phyloP scores from a whole-genome alignment of 2,329 filamentous ascomycete genomes.

The Alternaria sp. region DNA sequence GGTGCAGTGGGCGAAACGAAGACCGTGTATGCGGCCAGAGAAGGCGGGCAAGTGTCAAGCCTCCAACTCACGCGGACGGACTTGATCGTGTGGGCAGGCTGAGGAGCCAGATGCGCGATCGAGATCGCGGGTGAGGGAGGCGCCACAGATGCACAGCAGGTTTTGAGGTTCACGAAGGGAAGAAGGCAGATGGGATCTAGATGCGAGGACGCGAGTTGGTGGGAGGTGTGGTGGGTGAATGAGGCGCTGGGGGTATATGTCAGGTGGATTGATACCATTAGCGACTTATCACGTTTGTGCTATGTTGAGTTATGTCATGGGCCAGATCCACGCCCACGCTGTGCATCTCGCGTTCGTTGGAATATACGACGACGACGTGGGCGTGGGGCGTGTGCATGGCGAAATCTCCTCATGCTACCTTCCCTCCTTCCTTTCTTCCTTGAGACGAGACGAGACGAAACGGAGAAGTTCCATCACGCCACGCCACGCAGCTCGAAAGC shows the following conservation, averaged over 20 bases:
- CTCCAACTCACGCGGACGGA: not conserved
- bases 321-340: not conserved
- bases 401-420: not conserved
- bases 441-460: not conserved
- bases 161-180: not conserved
- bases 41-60: not conserved
- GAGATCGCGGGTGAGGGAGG: not conserved
- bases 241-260: not conserved
- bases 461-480: not conserved
- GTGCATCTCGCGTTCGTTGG: not conserved
- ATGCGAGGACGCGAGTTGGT: not conserved
- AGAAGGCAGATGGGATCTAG: not conserved
- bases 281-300: not conserved
- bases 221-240: not conserved
- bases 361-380: not conserved
- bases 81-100: not conserved
- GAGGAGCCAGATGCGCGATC: not conserved
- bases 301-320: not conserved
- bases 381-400: not conserved
- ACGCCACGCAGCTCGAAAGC: not conserved
- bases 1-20: not conserved
- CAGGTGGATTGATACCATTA: not conserved
- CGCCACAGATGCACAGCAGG: not conserved
- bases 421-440: not conserved
- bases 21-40: not conserved